Base-by-base conservation (phyloP, 2,329 filamentous ascomycete species). In the Cadophora gregata region DNA sequence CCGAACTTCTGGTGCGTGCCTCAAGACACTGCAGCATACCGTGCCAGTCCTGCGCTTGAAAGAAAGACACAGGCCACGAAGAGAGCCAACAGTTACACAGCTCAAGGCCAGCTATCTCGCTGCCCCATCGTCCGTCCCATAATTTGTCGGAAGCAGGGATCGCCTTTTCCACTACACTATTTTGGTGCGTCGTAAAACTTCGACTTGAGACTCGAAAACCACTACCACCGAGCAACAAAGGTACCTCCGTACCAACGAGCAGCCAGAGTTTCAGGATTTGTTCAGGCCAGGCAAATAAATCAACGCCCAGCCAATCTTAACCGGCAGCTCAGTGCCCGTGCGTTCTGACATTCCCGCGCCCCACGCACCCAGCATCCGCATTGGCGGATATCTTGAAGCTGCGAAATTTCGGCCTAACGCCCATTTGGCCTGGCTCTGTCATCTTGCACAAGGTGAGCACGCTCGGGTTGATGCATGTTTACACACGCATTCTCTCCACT, bases 1-100 rank as follows among this genome's bases (percentile, higher is more conserved):
- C 75, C 73, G 73, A 76, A 75, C 74, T 66, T 75, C 53, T 75
- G 73, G 74, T 70, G 72, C 69, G 73, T 74, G 74, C 72, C 69
- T 71, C 59, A 70, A n/a, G 68, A 71, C 66, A 70, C 72, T 74
- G 73, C 74, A 75, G 60, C 47, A 65, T 69, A 68, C 71, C 72
- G 72, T 56, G 63, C 58, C 62, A 47, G 42, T 63, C 61, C 56
- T 42, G 60, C 59, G 68, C 67, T 62, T 27, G 59, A 64, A 50
- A 67, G 29, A 63, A 59, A 63, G 47, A 61, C 58, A 62, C 50
- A 62, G 47, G 47, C 36, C 59, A 31, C 36, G 42, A 24, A 48
- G 38, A 51, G 33, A 58, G 19, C 38, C 59, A 63, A 19, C 42
- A 36, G 55, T 65, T 25, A 51, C 48, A 59, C 50, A 58, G 33